phyloP scores from a whole-genome alignment of 306 rosid genomes.

The Spatholobus suberectus region DNA sequence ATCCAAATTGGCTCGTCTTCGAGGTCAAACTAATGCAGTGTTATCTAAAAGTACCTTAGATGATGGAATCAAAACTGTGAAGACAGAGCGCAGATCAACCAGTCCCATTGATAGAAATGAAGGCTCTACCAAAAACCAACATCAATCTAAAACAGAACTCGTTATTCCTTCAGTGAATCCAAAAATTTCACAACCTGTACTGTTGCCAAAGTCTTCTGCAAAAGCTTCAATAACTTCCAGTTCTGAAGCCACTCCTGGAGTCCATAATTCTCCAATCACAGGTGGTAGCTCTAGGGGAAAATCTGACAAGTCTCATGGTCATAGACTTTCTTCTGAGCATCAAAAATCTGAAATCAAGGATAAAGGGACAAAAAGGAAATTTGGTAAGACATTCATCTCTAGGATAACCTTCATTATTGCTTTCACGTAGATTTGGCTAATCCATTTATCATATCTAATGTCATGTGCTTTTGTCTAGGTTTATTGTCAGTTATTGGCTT shows the following conservation, averaged over 20 bases:
- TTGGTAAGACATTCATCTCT: slow-evolving; percentile 59
- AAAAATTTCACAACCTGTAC: slow-evolving; percentile 52
- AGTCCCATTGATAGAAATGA: slow-evolving; percentile 59
- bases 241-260: slow-evolving; percentile 50
- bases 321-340: slow-evolving; percentile 48
- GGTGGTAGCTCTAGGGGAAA: slow-evolving; percentile 46
- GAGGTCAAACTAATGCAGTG: slow-evolving; percentile 47
- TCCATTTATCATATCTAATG: slow-evolving; percentile 7
- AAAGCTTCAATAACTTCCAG: slow-evolving; percentile 48
- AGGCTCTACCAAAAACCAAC: slow-evolving; percentile 42
- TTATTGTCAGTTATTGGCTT: slow-evolving; percentile 27
- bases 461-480: slow-evolving; percentile 25
- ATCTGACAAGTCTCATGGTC: slow-evolving; percentile 52
- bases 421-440: slow-evolving; percentile 21
- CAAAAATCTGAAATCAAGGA: slow-evolving; percentile 58
- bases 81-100: slow-evolving; percentile 60
- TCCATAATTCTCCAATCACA: slow-evolving; percentile 43
- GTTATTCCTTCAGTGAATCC: slow-evolving; percentile 70
- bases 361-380: slow-evolving; percentile 76
- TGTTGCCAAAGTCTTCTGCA: slow-evolving; percentile 45
- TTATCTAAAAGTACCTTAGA: slow-evolving; percentile 39
- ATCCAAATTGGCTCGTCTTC: slow-evolving; percentile 78
- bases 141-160: slow-evolving; percentile 70
- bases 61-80: slow-evolving; percentile 54
- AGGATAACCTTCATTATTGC: slow-evolving; percentile 2